phyloP scores from a whole-genome alignment of 2,329 filamentous ascomycete genomes.

The Aspergillus brasiliensis region DNA sequence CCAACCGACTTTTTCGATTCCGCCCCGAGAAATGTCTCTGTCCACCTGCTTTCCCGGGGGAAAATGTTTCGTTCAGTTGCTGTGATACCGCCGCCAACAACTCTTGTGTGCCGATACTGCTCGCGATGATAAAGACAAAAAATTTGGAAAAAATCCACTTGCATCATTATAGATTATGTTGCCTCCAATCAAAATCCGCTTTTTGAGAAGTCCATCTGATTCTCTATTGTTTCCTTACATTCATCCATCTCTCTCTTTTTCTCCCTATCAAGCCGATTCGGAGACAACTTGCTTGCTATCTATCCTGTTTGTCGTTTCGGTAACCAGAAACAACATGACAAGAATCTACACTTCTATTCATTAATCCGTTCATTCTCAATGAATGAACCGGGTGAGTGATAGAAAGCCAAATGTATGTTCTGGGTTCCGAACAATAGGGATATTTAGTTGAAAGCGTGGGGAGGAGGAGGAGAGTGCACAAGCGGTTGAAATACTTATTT shows the following conservation, averaged over 20 bases:
- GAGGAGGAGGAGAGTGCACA: not conserved
- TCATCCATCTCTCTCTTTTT: not conserved
- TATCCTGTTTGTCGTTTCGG: constrained; percentile 6
- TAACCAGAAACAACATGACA: constrained; percentile 3
- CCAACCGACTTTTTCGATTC: constrained; percentile 44
- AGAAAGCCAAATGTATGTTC: not conserved
- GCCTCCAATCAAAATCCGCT: constrained; percentile 14
- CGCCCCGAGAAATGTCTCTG: constrained; percentile 28
- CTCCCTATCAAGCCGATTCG: not conserved
- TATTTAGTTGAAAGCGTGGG: constrained; percentile 1
- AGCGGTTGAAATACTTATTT: not conserved
- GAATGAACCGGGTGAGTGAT: too few species aligned
- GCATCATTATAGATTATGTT: constrained; percentile 16
- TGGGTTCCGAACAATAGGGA: not conserved
- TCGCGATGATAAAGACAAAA: constrained; percentile 18
- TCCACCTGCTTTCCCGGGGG: constrained; percentile 22
- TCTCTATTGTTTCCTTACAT: not conserved
- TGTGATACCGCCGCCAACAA: constrained; percentile 26
- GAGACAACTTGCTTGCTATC: not conserved
- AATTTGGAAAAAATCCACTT: constrained; percentile 2
- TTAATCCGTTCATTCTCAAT: too few species aligned
- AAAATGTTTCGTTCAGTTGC: constrained; percentile 29
- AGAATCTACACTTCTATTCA: too few species aligned
- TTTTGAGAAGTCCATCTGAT: not conserved
- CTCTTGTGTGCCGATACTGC: constrained; percentile 8